phyloP scores from a whole-genome alignment of 345 rosid species.

The Linum tenue region DNA sequence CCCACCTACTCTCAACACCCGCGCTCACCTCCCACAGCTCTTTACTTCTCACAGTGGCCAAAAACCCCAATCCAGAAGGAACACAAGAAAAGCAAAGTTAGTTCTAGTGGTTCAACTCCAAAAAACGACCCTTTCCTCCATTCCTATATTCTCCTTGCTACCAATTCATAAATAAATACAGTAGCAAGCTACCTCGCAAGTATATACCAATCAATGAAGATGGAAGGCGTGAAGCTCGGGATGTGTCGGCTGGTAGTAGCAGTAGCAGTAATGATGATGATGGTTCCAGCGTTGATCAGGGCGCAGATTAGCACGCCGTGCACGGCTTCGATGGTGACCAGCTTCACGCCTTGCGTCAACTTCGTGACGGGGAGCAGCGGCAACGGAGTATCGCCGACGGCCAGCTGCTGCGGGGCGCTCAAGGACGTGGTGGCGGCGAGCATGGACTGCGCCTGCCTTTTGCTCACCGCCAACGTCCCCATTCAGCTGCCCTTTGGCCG shows the following conservation, averaged over 20 bases:
- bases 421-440: conserved; percentile 39
- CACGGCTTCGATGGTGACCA: conserved; percentile 61
- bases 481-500: conserved; percentile 54
- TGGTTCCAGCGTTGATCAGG: conserved; percentile 10
- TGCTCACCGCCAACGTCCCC: conserved; percentile 66
- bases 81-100: not conserved
- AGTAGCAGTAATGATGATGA: not conserved
- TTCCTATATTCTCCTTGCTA: not conserved
- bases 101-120: not conserved
- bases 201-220: too few species aligned
- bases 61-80: too few species aligned
- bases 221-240: not conserved
- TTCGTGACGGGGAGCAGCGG: conserved; percentile 64
- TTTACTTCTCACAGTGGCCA: too few species aligned
- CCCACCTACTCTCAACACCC: too few species aligned
- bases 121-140: not conserved
- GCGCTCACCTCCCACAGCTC: too few species aligned
- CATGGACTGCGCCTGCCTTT: conserved; percentile 60
- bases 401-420: conserved; percentile 51
- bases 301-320: conserved; percentile 75
- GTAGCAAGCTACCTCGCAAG: not conserved
- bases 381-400: conserved; percentile 52
- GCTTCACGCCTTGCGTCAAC: conserved; percentile 74
- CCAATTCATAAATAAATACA: not conserved
- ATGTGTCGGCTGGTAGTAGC: not conserved